Base-by-base conservation (phyloP, 108 stramenopile genomes). In the Schizochytrium sp. region DNA sequence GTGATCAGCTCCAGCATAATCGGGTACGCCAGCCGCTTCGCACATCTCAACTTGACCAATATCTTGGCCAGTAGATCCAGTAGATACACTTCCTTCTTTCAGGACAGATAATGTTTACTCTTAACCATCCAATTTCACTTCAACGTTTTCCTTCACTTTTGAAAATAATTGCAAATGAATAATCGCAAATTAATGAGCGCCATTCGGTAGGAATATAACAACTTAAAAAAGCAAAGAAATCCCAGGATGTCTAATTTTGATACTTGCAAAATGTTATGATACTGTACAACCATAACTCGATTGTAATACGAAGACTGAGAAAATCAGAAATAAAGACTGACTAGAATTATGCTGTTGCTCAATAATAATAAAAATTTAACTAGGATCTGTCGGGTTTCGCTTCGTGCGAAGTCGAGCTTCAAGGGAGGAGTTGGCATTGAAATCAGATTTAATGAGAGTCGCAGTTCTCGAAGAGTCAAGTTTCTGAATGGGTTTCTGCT, bases 1-100 rank as follows among this genome's bases (percentile, higher is more conserved):
- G 59, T n/a, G 17, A 60, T n/a, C 59, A 60, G 17, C 59, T 60
- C 59, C 59, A n/a, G 59, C 59, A n/a, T 60, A n/a, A n/a, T 19
- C 19, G 17, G 19, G 59, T n/a, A n/a, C 17, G 59, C 17, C 19
- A 19, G 19, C 59, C 17, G 59, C 59, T n/a, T 19, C 19, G 19
- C n/a, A 19, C 19, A 60, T n/a, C 17, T 17, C 47, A 55, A 2
- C 76, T 83, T 42, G 76, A 83, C 50, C 28, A 83, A 38, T 55
- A 83, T 10, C 1, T 69, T 1, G 64, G 64, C 28, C 28, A 28
- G 28, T 28, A 28, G 64, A 38, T 7, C 28, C 64, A 69, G 28
- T 2, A 28, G 28, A 28, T 28, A 28, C 28, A 28, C 28, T 28
- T 28, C 28, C 28, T 28, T 28, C 28, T 28, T 28, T 28, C 28